These are phyloP conservation scores for Fistulina hepatica DNA, from an alignment of 1,284 basidiomycete species.

Conservation along the genomic window DNA sequence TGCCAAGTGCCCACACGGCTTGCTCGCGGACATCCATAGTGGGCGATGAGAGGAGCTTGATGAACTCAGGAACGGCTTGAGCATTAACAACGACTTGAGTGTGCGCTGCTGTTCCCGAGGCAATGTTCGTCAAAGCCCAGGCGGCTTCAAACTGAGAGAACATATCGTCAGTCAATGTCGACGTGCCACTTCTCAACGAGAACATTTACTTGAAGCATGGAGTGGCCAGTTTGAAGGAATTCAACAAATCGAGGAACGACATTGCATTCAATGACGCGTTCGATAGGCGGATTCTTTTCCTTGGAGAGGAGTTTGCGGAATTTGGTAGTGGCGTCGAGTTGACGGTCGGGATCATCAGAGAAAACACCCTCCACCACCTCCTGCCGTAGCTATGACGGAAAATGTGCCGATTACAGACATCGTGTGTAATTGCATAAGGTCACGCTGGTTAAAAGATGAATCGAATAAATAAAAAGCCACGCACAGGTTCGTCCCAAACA, in stretches of 20 bases:
- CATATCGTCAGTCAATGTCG: slow-evolving; percentile 8
- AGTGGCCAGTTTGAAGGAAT: slow-evolving; percentile 80
- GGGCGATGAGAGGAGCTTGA: slow-evolving; percentile 80
- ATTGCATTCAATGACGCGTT: slow-evolving; percentile 95
- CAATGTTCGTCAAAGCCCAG: slow-evolving; percentile 99
- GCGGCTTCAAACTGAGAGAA: slow-evolving; percentile 88
- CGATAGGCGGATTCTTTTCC: slow-evolving; percentile 99
- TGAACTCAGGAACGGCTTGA: slow-evolving; percentile 95
- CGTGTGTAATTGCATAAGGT: slow-evolving; percentile 9
- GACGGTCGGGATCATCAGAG: slow-evolving; percentile 83
- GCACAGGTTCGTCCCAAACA: slow-evolving; percentile 68
- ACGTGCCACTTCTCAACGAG: slow-evolving; percentile 9
- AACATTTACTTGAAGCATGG: slow-evolving; percentile 83
- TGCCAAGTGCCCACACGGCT: slow-evolving; percentile 94
- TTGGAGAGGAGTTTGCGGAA: slow-evolving; percentile 98
- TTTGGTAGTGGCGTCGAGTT: slow-evolving; percentile 91
- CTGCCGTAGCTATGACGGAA: slow-evolving; percentile 56
- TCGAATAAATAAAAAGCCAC: slow-evolving; percentile 20
- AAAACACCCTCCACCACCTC: slow-evolving; percentile 94
- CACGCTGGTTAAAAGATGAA: no score
- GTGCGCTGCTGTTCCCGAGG: slow-evolving; percentile 97
- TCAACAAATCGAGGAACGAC: slow-evolving; percentile 97
- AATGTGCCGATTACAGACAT: slow-evolving; percentile 12
- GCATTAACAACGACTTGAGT: slow-evolving; percentile 96
- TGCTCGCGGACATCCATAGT: slow-evolving; percentile 93